These are phyloP conservation scores for Aspergillus egyptiacus DNA, from an alignment of 495 filamentous ascomycete genomes.

Conservation along the genomic window DNA sequence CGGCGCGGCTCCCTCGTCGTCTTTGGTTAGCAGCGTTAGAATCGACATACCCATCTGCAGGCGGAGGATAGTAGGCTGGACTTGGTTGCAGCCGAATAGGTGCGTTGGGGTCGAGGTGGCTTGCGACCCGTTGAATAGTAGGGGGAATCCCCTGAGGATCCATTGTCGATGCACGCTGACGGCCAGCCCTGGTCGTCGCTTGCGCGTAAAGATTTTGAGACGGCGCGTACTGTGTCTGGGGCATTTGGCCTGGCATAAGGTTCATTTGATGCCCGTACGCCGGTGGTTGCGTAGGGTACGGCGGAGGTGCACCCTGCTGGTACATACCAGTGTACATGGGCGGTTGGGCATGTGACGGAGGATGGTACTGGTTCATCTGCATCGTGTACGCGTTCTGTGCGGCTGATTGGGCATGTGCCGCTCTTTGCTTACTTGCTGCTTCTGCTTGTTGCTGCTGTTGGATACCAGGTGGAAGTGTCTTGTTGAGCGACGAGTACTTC, in stretches of 20 bases:
- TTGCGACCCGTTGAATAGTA: conserved; percentile 91
- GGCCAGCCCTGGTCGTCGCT: conserved; percentile 70
- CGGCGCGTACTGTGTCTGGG: conserved; percentile 59
- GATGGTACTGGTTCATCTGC: conserved; percentile 55
- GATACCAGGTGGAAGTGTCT: conserved; percentile 91
- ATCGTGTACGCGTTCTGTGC: conserved; percentile 49
- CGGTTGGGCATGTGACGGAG: conserved; percentile 47
- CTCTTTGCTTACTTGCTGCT: conserved; percentile 81
- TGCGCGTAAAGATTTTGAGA: conserved; percentile 79
- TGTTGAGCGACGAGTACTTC: conserved; percentile 72
- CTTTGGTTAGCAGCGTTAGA: conserved; percentile 56
- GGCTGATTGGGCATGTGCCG: conserved; percentile 55
- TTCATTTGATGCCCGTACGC: conserved; percentile 69
- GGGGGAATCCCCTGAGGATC: conserved; percentile 88
- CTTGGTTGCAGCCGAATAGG: conserved; percentile 93
- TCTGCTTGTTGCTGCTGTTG: conserved; percentile 96
- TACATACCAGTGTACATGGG: conserved; percentile 80
- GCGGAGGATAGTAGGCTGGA: conserved; percentile 95
- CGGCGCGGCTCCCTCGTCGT: conserved; percentile 70
- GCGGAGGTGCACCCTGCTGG: conserved; percentile 72
- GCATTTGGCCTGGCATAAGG: conserved; percentile 64
- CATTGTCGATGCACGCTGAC: conserved; percentile 92
- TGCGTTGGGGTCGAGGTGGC: conserved; percentile 90
- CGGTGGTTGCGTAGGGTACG: conserved; percentile 67
- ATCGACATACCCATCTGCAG: conserved; percentile 76